Conservation (phyloP, 2,329 filamentous ascomycete genomes). For the Cladophialophora bantiana region DNA sequence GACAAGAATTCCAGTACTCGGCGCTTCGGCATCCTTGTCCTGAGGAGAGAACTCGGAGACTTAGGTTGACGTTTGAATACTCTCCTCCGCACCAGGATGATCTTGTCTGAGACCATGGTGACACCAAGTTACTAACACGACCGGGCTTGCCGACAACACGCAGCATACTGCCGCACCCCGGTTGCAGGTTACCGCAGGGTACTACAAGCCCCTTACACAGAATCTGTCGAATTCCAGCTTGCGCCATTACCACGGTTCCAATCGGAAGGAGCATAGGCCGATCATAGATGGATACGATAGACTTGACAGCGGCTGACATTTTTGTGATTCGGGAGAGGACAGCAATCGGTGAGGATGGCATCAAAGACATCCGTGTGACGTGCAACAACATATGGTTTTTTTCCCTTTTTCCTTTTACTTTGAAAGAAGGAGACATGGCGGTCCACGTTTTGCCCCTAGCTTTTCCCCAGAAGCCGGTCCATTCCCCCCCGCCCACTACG, state of each 20-base stretch:
- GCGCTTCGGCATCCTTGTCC: neutral
- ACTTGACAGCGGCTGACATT: conserved; percentile 17
- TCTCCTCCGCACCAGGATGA: conserved; percentile 5
- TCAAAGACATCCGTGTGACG: conserved; percentile 12
- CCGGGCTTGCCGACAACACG: conserved; percentile 20
- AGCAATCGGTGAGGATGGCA: conserved; percentile 5
- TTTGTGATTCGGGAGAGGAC: conserved; percentile 14
- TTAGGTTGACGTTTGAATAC: neutral
- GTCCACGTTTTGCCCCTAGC: conserved; percentile 2
- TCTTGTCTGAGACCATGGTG: conserved; percentile 23
- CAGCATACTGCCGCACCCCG: conserved; percentile 25
- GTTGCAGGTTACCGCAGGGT: conserved; percentile 21
- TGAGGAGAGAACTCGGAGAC: neutral
- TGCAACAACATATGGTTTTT: conserved; percentile 2
- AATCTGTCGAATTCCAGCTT: conserved; percentile 20
- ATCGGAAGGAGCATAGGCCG: conserved; percentile 11
- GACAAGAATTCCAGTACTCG: neutral
- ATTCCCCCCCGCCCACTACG: neutral
- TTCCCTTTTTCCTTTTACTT: neutral
- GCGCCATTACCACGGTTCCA: conserved; percentile 20
- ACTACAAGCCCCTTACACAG: conserved; percentile 14
- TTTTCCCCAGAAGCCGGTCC: conserved; percentile 15
- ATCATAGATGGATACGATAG: conserved; percentile 4
- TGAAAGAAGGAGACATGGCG: neutral
- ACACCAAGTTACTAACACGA: conserved; percentile 21